Conservation (phyloP, 352 stramenopile species). For the Phytopythium ostracodes region DNA sequence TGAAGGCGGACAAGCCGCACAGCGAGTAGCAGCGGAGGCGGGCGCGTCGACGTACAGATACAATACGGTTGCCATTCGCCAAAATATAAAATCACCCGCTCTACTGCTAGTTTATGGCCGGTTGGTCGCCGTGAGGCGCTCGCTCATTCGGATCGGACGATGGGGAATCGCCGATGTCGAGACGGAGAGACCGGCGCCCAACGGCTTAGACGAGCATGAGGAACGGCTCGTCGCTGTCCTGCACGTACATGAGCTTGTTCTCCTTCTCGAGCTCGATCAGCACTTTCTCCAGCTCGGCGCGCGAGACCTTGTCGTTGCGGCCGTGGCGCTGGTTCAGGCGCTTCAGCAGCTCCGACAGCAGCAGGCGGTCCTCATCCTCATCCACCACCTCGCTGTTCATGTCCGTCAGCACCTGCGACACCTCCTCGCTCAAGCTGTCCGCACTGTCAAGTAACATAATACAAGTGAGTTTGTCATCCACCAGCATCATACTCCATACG, state of each 20-base stretch:
- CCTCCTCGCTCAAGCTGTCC: constrained; percentile 57
- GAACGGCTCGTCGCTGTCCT: constrained; percentile 71
- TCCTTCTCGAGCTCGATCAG: constrained; percentile 75
- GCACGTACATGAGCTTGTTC: constrained; percentile 91
- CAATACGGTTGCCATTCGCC: constrained; percentile 17
- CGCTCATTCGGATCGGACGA: background rate
- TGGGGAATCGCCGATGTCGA: background rate
- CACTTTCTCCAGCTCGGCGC: constrained; percentile 61
- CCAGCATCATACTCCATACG: background rate
- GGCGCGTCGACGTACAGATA: constrained; percentile 1
- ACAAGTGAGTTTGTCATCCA: background rate
- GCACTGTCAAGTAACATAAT: constrained; percentile 26
- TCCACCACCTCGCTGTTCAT: constrained; percentile 48
- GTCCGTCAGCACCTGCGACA: constrained; percentile 53
- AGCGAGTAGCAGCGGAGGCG: constrained; percentile 1
- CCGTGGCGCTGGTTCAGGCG: constrained; percentile 46
- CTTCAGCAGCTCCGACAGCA: constrained; percentile 49
- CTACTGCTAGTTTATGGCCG: constrained; percentile 1
- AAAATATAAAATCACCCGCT: constrained; percentile 26
- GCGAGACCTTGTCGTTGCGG: constrained; percentile 27
- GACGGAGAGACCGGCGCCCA: background rate
- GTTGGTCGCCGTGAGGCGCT: background rate
- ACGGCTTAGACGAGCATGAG: constrained; percentile 82
- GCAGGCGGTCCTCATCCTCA: constrained; percentile 67
- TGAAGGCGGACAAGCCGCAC: constrained; percentile 5